Percentiles rank a stretch among this genome's conserved stretches.
Evolutionary conservation across 805 yeast species (phyloP).

Genomic region (Starmerella geochares): DNA sequence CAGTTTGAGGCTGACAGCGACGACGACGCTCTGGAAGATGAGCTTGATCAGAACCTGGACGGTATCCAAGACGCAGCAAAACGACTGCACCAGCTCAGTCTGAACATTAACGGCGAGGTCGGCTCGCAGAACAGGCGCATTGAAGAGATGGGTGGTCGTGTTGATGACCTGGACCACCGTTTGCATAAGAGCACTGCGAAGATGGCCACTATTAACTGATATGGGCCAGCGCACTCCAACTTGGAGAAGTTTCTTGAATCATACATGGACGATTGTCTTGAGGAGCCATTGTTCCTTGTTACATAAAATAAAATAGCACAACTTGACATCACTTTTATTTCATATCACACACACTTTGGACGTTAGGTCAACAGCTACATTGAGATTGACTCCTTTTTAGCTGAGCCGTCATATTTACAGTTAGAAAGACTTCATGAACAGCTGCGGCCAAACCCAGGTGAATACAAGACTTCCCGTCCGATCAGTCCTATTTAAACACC

Average conservation of each 20-base stretch:
- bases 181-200: constrained; percentile 68
- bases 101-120: constrained; percentile 64
- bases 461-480: background rate
- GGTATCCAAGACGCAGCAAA: constrained; percentile 60
- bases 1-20: constrained; percentile 69
- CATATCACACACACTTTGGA: no score
- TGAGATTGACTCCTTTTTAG: no score
- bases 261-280: no score
- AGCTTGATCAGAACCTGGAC: constrained; percentile 72
- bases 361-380: no score
- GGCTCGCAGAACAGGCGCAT: constrained; percentile 67
- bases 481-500: background rate
- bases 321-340: no score
- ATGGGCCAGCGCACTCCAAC: no score
- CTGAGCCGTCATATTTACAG: no score
- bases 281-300: no score
- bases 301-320: no score
- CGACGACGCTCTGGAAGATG: constrained; percentile 86
- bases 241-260: no score
- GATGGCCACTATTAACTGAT: constrained; percentile 37
- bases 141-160: constrained; percentile 66
- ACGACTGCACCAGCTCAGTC: constrained; percentile 63
- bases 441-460: background rate
- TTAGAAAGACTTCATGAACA: no score
- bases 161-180: constrained; percentile 74